These are phyloP conservation scores for Astraeus odoratus DNA, from an alignment of 768 basidiomycete genomes.

Conservation along the genomic window DNA sequence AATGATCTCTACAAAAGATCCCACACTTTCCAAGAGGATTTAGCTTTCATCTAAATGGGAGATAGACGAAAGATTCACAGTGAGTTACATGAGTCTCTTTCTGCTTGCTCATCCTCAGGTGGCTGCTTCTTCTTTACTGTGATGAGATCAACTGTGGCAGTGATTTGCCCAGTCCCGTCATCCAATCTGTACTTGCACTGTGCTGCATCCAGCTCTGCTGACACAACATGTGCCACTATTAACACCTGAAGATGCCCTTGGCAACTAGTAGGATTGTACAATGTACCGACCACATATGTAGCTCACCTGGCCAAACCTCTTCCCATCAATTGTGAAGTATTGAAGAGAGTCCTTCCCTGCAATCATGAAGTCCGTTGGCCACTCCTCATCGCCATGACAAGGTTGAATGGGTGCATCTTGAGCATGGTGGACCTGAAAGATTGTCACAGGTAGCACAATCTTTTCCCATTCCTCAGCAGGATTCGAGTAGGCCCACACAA, in stretches of 20 bases:
- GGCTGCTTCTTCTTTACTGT: not conserved
- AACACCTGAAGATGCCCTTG: no score
- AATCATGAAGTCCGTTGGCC: no score
- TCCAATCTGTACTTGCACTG: constrained; percentile 21
- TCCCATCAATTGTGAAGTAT: constrained; percentile 41
- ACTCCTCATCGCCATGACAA: no score
- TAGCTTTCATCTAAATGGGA: not conserved
- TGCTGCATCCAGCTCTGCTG: constrained; percentile 10
- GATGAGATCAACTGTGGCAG: constrained; percentile 1
- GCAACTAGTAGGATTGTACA: no score
- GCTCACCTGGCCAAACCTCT: constrained; percentile 32
- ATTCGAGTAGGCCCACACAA: no score
- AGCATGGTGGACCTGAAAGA: constrained; percentile 46
- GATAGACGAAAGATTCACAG: constrained; percentile 11
- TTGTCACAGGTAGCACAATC: constrained; percentile 42
- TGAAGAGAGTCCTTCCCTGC: constrained; percentile 37
- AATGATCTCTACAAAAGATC: constrained; percentile 14
- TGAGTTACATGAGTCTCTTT: not conserved
- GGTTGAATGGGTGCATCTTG: no score
- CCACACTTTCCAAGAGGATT: constrained; percentile 9
- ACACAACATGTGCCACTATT: constrained; percentile 41
- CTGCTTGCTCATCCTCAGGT: constrained; percentile 8
- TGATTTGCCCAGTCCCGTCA: constrained; percentile 32
- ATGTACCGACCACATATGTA: no score
- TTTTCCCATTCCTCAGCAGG: constrained; percentile 1